A percentile compares a stretch with the other conserved stretches of the same genome.
These are phyloP conservation scores for Aspergillus phoenicis DNA, from an alignment of 2,329 filamentous ascomycete species.

Conservation along the genomic window DNA sequence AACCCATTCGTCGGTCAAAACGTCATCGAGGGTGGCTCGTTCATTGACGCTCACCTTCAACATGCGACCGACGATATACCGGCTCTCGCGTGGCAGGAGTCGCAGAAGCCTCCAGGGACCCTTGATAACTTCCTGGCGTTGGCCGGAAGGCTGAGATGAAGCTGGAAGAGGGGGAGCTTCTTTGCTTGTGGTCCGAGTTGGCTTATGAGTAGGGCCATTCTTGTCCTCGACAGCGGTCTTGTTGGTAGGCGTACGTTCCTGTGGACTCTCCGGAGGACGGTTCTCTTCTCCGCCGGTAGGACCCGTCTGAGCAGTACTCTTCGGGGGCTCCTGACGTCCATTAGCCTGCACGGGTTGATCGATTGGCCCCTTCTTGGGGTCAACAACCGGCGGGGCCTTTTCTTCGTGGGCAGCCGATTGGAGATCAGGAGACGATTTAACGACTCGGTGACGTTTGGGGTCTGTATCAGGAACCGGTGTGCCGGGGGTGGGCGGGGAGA, in stretches of 20 bases:
- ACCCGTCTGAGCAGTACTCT: conserved; percentile 24
- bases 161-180: conserved; percentile 41
- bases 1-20: conserved; percentile 89
- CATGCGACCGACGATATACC: conserved; percentile 90
- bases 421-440: conserved; percentile 42
- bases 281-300: conserved; percentile 31
- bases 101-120: conserved; percentile 90
- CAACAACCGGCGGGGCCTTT: conserved; percentile 24
- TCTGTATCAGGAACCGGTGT: conserved; percentile 48
- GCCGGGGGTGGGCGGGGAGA: conserved; percentile 78
- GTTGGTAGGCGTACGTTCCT: conserved; percentile 30
- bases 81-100: conserved; percentile 82
- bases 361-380: conserved; percentile 17
- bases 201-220: conserved; percentile 24
- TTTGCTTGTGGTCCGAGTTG: conserved; percentile 42
- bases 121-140: conserved; percentile 74
- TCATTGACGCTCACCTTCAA: conserved; percentile 82
- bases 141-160: conserved; percentile 30
- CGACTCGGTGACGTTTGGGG: conserved; percentile 36
- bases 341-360: conserved; percentile 16
- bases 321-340: conserved; percentile 23
- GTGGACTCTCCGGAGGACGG: conserved; percentile 25
- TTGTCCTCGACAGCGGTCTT: conserved; percentile 21
- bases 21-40: conserved; percentile 81
- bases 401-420: conserved; percentile 30